Evolutionary conservation across 768 basidiomycete species (phyloP).

Genomic region (Grammothele lineata): DNA sequence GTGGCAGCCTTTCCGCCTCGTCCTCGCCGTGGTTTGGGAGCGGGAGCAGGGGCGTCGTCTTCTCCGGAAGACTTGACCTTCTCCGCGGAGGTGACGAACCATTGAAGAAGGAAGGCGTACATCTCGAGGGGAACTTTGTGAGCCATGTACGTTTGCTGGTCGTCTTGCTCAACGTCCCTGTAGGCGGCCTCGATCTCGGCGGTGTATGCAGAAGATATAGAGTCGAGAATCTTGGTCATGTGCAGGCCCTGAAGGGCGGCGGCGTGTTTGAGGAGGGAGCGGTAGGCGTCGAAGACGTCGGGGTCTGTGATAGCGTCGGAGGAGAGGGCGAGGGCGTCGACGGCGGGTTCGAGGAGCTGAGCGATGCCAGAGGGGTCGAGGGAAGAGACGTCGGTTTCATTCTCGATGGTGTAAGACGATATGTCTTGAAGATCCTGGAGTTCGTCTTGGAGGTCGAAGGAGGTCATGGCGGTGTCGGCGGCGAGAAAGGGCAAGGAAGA

Average conservation of each 20-base stretch:
- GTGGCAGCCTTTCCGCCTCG: slow-evolving; percentile 54
- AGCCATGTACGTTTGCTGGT: slow-evolving; percentile 50
- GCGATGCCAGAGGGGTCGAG: slow-evolving; percentile 43
- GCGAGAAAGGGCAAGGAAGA: background rate
- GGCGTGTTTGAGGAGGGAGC: slow-evolving; percentile 76
- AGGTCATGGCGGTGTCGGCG: slow-evolving; percentile 18
- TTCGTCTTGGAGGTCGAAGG: slow-evolving; percentile 79
- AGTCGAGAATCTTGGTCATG: slow-evolving; percentile 87
- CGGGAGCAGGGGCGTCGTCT: slow-evolving; percentile 38
- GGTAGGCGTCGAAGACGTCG: slow-evolving; percentile 76
- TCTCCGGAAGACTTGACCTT: slow-evolving; percentile 58
- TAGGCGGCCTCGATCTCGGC: slow-evolving; percentile 69
- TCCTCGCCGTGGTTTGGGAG: slow-evolving; percentile 50
- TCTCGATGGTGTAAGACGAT: slow-evolving; percentile 57
- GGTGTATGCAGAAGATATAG: slow-evolving; percentile 71
- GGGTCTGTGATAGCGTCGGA: slow-evolving; percentile 67
- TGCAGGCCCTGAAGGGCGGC: slow-evolving; percentile 55
- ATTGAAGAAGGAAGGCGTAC: slow-evolving; percentile 88
- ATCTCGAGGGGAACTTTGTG: slow-evolving; percentile 82
- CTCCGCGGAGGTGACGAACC: slow-evolving; percentile 84
- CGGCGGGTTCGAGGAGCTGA: slow-evolving; percentile 63
- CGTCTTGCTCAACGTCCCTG: slow-evolving; percentile 66
- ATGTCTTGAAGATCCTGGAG: slow-evolving; percentile 59
- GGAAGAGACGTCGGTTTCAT: slow-evolving; percentile 60
- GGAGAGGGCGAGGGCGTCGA: slow-evolving; percentile 74